Percentiles rank a stretch among this genome's conserved stretches.
These are phyloP conservation scores for Crithidia bombi DNA, from an alignment of 208 protist species.

Conservation along the genomic window DNA sequence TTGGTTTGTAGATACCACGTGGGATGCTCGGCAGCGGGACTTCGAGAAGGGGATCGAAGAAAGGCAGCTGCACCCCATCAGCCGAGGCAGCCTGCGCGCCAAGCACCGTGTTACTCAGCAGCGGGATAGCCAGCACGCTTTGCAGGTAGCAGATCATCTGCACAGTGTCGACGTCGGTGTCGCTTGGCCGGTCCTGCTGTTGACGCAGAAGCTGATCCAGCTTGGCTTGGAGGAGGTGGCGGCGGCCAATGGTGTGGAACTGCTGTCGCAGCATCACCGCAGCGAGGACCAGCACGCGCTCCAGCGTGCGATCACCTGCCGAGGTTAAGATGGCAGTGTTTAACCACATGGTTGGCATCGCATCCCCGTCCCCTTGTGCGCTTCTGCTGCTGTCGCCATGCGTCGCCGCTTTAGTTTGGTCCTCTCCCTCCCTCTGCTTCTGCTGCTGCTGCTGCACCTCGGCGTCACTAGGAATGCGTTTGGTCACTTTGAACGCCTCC, in stretches of 20 bases:
- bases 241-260: slow-evolving; percentile 58
- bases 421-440: not conserved
- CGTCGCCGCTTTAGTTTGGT: too few relatives aligned
- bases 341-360: slow-evolving; percentile 35
- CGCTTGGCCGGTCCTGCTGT: slow-evolving; percentile 11
- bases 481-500: slow-evolving; percentile 68
- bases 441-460: slow-evolving; percentile 3
- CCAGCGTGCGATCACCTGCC: slow-evolving; percentile 79
- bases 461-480: slow-evolving; percentile 28
- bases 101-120: slow-evolving; percentile 7
- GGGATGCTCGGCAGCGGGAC: slow-evolving; percentile 35
- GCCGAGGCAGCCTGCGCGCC: slow-evolving; percentile 8
- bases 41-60: slow-evolving; percentile 35
- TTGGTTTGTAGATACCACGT: slow-evolving; percentile 32
- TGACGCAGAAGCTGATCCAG: slow-evolving; percentile 17
- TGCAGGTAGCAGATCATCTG: slow-evolving; percentile 29
- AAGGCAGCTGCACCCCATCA: slow-evolving; percentile 21
- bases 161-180: slow-evolving; percentile 21
- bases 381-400: not conserved
- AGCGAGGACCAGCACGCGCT: slow-evolving; percentile 79
- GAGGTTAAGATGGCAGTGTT: slow-evolving; percentile 80
- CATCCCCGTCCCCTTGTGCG: not conserved
- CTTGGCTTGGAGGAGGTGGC: slow-evolving; percentile 30
- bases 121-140: slow-evolving; percentile 18
- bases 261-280: slow-evolving; percentile 82